phyloP scores from a whole-genome alignment of 768 basidiomycete species.

The Podaxis rugospora region DNA sequence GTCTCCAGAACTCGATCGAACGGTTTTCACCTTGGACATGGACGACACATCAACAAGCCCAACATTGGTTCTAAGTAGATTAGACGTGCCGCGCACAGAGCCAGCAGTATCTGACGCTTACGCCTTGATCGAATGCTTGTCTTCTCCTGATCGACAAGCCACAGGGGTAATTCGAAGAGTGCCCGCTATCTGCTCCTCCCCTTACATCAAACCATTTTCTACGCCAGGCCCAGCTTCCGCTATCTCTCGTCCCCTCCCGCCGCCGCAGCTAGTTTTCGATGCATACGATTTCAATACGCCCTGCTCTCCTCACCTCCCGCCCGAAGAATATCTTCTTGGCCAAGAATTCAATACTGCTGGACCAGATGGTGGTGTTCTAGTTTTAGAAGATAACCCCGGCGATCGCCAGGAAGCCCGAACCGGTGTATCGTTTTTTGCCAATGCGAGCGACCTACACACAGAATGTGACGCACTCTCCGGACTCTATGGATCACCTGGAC shows the following conservation, averaged over 20 bases:
- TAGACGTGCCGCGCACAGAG: background rate
- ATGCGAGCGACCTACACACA: background rate
- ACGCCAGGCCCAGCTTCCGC: conserved; percentile 16
- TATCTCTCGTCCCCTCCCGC: background rate
- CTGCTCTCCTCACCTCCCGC: background rate
- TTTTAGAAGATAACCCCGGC: background rate
- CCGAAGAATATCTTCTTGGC: too few relatives aligned
- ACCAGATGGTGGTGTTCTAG: background rate
- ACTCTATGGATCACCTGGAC: conserved; percentile 47
- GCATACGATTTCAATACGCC: background rate
- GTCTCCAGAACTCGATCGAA: background rate
- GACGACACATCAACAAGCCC: background rate
- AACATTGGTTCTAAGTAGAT: background rate
- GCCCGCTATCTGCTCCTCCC: background rate
- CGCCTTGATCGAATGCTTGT: background rate
- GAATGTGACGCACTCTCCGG: conserved; percentile 13
- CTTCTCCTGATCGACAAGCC: background rate
- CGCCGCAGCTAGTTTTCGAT: background rate
- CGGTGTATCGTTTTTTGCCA: background rate
- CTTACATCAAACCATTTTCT: conserved; percentile 9
- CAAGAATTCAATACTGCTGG: background rate
- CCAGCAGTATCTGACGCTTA: background rate
- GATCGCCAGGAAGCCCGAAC: background rate
- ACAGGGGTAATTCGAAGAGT: background rate
- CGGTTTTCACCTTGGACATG: background rate